phyloP scores from a whole-genome alignment of 2,329 filamentous ascomycete genomes.

The Ophiostoma australiae region DNA sequence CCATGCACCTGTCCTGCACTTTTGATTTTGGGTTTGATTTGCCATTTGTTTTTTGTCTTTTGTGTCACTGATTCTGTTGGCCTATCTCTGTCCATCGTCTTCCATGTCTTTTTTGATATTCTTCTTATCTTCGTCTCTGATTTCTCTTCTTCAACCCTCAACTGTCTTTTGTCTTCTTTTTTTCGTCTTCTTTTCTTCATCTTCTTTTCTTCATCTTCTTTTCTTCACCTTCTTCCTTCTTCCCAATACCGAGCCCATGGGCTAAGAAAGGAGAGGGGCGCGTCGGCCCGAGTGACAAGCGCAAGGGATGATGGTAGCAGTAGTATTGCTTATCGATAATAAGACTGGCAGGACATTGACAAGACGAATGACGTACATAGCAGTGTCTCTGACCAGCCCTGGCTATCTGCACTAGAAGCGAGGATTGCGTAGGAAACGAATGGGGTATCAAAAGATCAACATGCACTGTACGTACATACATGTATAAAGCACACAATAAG shows the following conservation, averaged over 20 bases:
- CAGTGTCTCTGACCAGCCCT: neutral
- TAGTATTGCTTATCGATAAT: neutral
- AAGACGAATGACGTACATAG: neutral
- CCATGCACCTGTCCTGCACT: too few species aligned
- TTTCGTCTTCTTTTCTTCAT: neutral
- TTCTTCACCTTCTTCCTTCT: neutral
- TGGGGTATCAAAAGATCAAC: too few species aligned
- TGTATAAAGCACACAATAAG: neutral
- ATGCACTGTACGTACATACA: too few species aligned
- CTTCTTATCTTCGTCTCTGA: neutral
- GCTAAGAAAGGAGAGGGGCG: neutral
- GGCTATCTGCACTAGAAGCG: neutral
- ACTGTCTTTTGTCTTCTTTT: neutral
- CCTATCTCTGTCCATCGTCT: too few species aligned
- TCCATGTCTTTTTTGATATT: too few species aligned
- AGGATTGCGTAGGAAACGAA: neutral
- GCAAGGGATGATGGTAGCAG: conserved; percentile 7
- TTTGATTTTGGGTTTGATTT: too few species aligned
- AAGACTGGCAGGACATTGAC: neutral
- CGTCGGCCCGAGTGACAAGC: conserved; percentile 8
- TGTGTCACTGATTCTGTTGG: too few species aligned
- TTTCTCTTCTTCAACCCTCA: too few species aligned
- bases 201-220: too few species aligned
- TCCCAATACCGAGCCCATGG: neutral
- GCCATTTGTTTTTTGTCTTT: too few species aligned